A percentile compares a stretch with the other conserved stretches of the same genome.
These are phyloP conservation scores for Bipolaris oryzae DNA, from an alignment of 2,329 filamentous ascomycete genomes.

Conservation along the genomic window DNA sequence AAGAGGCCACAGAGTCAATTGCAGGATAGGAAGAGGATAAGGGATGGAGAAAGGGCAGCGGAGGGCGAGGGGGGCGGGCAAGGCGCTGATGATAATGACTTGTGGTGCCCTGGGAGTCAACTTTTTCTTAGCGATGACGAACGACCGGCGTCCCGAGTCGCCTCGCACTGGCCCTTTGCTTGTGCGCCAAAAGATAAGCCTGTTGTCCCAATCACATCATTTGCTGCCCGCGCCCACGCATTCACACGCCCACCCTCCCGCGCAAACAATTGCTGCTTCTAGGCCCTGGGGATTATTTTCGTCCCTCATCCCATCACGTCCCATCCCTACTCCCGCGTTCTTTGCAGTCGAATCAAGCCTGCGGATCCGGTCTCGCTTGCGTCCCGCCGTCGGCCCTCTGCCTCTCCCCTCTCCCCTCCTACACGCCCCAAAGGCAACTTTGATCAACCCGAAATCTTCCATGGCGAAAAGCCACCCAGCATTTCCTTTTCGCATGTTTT, in stretches of 20 bases:
- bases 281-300: not conserved
- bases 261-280: slow-evolving; percentile 12
- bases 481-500: slow-evolving; percentile 1
- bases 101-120: slow-evolving; percentile 20
- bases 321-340: slow-evolving; percentile 9
- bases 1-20: slow-evolving; percentile 18
- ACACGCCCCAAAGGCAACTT: not conserved
- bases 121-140: slow-evolving; percentile 42
- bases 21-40: slow-evolving; percentile 7
- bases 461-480: not conserved
- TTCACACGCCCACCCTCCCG: slow-evolving; percentile 4
- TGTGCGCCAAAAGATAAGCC: slow-evolving; percentile 22
- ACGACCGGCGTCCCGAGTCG: slow-evolving; percentile 16
- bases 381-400: not conserved
- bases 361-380: not conserved
- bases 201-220: slow-evolving; percentile 22
- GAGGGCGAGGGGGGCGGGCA: not conserved
- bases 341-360: not conserved
- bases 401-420: not conserved
- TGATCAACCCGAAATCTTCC: not conserved
- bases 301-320: slow-evolving; percentile 2
- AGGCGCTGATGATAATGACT: slow-evolving; percentile 17
- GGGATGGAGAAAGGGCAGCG: slow-evolving; percentile 14
- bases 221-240: slow-evolving; percentile 10
- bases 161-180: slow-evolving; percentile 11